phyloP scores from a whole-genome alignment of 306 rosid species.

The Neltuma alba region DNA sequence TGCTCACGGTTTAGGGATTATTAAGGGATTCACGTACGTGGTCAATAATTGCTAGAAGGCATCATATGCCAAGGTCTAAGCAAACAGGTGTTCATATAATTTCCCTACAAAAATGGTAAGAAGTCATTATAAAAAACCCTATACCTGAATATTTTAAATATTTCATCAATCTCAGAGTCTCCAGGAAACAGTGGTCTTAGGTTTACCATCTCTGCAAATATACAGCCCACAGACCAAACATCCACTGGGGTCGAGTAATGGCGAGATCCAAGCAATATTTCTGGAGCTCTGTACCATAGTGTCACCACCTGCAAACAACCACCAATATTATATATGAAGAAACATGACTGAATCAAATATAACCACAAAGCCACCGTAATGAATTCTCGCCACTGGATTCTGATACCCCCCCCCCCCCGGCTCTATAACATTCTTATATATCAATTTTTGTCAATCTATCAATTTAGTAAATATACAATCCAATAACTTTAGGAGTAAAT shows the following conservation, averaged over 20 bases:
- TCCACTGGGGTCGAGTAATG: slow-evolving; percentile 98
- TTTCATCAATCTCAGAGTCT: slow-evolving; percentile 99
- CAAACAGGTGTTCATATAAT: background rate
- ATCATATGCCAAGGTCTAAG: background rate
- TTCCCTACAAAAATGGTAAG: background rate
- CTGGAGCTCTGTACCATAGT: slow-evolving; percentile 99
- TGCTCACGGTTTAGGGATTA: background rate
- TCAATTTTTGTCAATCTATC: background rate
- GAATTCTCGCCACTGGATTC: background rate
- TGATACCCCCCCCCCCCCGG: no score
- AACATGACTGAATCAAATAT: no score
- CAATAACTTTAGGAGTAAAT: background rate
- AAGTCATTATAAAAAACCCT: background rate
- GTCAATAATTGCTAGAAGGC: background rate
- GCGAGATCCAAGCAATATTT: slow-evolving; percentile 97
- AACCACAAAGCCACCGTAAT: background rate
- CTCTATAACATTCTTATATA: background rate
- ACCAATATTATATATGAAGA: background rate
- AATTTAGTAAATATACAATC: background rate
- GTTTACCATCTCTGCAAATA: slow-evolving; percentile 99
- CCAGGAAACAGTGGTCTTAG: slow-evolving; percentile 91
- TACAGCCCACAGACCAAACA: slow-evolving; percentile 99
- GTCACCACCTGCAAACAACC: slow-evolving; percentile 52
- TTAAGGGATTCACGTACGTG: background rate
- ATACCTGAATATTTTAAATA: background rate